Conservation (phyloP, 192 early-diverging fungal genomes). For the Powellomyces hirtus region DNA sequence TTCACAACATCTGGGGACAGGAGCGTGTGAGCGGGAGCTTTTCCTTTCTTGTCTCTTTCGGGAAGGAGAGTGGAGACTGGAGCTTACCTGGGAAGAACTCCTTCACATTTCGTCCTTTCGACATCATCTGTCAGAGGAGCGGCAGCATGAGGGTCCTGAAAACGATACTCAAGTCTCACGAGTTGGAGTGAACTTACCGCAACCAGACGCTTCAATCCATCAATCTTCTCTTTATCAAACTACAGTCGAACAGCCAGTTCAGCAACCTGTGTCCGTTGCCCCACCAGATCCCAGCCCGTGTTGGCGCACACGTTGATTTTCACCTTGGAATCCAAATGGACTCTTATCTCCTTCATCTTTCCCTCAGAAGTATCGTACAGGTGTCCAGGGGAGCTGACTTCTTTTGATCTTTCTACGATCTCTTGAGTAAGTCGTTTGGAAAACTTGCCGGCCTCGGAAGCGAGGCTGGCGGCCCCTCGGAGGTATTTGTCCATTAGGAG, state of each 20-base stretch:
- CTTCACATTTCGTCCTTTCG: constrained; percentile 85
- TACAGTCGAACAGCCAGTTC: too few species aligned
- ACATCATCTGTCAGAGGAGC: constrained; percentile 64
- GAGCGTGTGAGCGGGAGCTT: too few species aligned
- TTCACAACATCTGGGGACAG: constrained; percentile 81
- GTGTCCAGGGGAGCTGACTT: constrained; percentile 71
- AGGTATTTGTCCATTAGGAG: constrained; percentile 29
- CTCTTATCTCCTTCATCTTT: constrained; percentile 70
- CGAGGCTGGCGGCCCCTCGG: constrained; percentile 27
- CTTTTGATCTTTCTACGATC: constrained; percentile 85
- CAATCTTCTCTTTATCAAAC: constrained; percentile 88
- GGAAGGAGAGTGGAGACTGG: background rate
- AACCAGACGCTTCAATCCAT: constrained; percentile 86
- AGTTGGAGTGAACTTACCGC: constrained; percentile 38
- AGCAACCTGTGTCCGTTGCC: too few species aligned
- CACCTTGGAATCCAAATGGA: constrained; percentile 74
- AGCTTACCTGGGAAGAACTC: constrained; percentile 67
- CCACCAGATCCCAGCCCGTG: background rate
- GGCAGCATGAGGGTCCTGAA: background rate
- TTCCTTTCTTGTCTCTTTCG: background rate
- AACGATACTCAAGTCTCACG: background rate
- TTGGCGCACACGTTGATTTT: background rate
- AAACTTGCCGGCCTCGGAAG: constrained; percentile 36
- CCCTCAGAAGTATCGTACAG: constrained; percentile 88
- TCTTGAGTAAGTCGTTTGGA: constrained; percentile 48